phyloP scores from a whole-genome alignment of 1,284 basidiomycete species.

The Ceratobasidium sp. region DNA sequence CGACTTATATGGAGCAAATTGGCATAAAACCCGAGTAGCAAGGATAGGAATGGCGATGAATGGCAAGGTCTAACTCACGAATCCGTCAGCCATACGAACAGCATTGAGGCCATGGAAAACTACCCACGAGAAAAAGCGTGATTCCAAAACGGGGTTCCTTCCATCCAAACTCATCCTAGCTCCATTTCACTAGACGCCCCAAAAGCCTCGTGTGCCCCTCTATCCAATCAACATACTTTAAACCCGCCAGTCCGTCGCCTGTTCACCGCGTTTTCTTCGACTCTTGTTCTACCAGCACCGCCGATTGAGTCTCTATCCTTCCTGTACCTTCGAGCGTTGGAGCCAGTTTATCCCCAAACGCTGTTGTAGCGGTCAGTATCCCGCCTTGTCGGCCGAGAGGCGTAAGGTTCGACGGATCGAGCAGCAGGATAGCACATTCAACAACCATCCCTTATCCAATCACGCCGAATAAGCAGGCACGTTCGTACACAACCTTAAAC shows the following conservation, averaged over 20 bases:
- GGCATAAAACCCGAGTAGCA: background rate
- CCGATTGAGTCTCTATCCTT: constrained; percentile 59
- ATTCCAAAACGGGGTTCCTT: background rate
- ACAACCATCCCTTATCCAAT: constrained; percentile 66
- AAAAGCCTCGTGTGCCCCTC: background rate
- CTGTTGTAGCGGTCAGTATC: constrained; percentile 77
- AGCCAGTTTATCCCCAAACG: constrained; percentile 75
- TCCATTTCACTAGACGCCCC: constrained; percentile 2
- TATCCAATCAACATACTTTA: background rate
- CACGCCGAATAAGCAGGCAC: background rate
- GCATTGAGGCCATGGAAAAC: background rate
- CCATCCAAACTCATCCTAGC: background rate
- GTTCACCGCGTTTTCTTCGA: constrained; percentile 28
- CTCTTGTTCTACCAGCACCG: constrained; percentile 47
- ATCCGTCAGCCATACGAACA: background rate
- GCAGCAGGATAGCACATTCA: constrained; percentile 75
- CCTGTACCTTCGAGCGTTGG: constrained; percentile 66
- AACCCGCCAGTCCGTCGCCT: background rate
- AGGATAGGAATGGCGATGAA: background rate
- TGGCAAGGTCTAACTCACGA: background rate
- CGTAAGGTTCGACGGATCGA: constrained; percentile 61
- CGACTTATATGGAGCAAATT: too few species aligned
- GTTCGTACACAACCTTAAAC: background rate
- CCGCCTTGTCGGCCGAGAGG: constrained; percentile 69
- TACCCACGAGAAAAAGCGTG: background rate